Percentiles rank a stretch among this genome's conserved stretches.
Evolutionary conservation across 2,329 filamentous ascomycete genomes (phyloP).

Genomic region (Fusarium buxicola): DNA sequence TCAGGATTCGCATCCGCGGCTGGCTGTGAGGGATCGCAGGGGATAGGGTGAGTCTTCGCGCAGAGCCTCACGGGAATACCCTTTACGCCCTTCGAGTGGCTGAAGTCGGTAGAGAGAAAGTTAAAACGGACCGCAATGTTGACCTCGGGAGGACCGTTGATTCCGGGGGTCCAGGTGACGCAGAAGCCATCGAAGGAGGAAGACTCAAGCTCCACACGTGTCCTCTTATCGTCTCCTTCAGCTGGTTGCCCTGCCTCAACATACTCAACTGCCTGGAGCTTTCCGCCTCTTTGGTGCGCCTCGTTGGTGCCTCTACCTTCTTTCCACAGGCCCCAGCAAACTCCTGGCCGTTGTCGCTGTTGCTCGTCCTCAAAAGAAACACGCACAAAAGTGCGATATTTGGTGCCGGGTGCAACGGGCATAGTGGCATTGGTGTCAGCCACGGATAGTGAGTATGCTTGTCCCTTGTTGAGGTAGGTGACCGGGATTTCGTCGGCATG

Average conservation of each 20-base stretch:
- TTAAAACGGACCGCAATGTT: constrained; percentile 95
- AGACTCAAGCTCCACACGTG: constrained; percentile 76
- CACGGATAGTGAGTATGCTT: constrained; percentile 89
- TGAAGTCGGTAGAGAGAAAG: constrained; percentile 98
- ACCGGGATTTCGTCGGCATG: constrained; percentile 90
- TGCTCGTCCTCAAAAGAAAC: constrained; percentile 97
- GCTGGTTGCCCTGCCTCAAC: constrained; percentile 74
- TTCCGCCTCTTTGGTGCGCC: constrained; percentile 91
- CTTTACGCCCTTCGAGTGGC: constrained; percentile 98
- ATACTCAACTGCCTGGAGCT: constrained; percentile 93
- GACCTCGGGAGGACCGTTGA: constrained; percentile 78
- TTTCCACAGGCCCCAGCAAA: constrained; percentile 93
- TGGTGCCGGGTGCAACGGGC: constrained; percentile 69
- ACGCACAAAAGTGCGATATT: constrained; percentile 91
- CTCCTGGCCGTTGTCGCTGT: constrained; percentile 83
- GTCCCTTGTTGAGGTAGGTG: constrained; percentile 98
- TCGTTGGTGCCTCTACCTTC: constrained; percentile 96
- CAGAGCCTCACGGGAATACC: constrained; percentile 95
- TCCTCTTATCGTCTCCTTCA: constrained; percentile 73
- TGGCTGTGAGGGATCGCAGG: constrained; percentile 62
- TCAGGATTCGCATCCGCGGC: constrained; percentile 66
- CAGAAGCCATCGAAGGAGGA: constrained; percentile 95
- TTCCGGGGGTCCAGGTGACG: constrained; percentile 84
- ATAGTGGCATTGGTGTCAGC: constrained; percentile 78
- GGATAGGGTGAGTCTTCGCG: constrained; percentile 83